These are phyloP conservation scores for Penicillium glabrum DNA, from an alignment of 2,329 filamentous ascomycete genomes.

Conservation along the genomic window DNA sequence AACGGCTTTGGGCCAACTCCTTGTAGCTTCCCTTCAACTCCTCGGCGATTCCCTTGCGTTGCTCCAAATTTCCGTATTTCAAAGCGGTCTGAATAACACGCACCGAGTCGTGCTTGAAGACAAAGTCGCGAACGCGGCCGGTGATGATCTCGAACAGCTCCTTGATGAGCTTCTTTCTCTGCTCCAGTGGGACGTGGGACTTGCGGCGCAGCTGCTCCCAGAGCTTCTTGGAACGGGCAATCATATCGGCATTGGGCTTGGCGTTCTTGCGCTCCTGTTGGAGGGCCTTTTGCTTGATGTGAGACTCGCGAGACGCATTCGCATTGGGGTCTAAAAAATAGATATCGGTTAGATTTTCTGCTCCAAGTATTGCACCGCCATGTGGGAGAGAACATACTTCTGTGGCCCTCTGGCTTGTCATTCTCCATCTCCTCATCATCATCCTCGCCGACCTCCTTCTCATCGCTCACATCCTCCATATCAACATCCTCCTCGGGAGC, in stretches of 20 bases:
- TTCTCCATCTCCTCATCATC: constrained; percentile 2
- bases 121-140: constrained; percentile 88
- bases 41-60: constrained; percentile 79
- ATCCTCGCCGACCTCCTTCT: constrained; percentile 14
- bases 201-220: constrained; percentile 94
- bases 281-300: constrained; percentile 88
- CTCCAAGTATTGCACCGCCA: not conserved
- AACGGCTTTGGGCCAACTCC: constrained; percentile 86
- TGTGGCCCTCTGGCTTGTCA: constrained; percentile 9
- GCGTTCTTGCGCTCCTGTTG: constrained; percentile 85
- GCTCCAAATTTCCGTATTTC: constrained; percentile 86
- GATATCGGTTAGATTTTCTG: not conserved
- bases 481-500: constrained; percentile 27
- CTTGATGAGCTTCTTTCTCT: constrained; percentile 80
- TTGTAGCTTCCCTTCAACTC: constrained; percentile 85
- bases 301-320: constrained; percentile 78
- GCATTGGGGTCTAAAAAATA: constrained; percentile 18
- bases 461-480: constrained; percentile 41
- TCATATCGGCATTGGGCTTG: constrained; percentile 88
- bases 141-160: constrained; percentile 92
- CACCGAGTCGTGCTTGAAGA: constrained; percentile 98
- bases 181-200: constrained; percentile 86
- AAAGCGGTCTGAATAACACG: constrained; percentile 93
- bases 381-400: constrained; percentile 26
- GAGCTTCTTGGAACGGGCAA: constrained; percentile 88